Evolutionary conservation across 257 asterid genomes (phyloP), one percentile per base, ranked within the genome.

Genomic region (Salvia hispanica): DNA sequence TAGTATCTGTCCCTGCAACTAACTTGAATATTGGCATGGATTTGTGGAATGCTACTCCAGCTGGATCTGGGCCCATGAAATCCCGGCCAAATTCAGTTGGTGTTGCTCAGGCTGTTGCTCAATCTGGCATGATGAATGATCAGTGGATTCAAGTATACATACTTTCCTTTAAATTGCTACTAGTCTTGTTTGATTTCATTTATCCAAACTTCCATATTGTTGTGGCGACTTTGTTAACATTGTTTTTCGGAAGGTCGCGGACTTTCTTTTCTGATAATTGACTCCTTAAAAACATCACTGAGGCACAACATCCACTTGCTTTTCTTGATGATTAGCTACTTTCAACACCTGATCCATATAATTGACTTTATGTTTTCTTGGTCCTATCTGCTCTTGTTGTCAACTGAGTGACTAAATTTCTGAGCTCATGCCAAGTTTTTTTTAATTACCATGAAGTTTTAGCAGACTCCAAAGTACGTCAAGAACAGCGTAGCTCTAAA

Each of bases 11-110:
- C 52, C 92, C 95, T 72, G 88, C 82, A 47, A 82, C 97, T 50
- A 90, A 88, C 81, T 81, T 85, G 69, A 90, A 90, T 69, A 93
- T 83, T 45, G 96, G 99, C 65, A 91, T 91, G 99, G 97, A 84
- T 70, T 72, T 84, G 69, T 94, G 99, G 99, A 91, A 87, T 79
- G 80, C 87, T 42, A 78, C 92, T 58, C 80, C 93, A 73, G 82
- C 85, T 47, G 89, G 81, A 73, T 73, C 97, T 64, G 96, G 90
- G 72, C 77, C 91, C 47, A 78, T 87, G 82, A 74, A 74, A 56
- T 3, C 56, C 66, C 86, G 68, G 39, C 86, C 95, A 72, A 79
- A 71, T 73, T 77, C 83, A 25, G 69, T 78, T 71, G 92, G 89
- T 54, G 80, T 76, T 33, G 73, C 92, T 53, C 80, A 77, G 42